Evolutionary conservation across 225 moss, liverwort and hornwort genomes (phyloP), one percentile per base, ranked within the genome.

Genomic region (Pleurozium schreberi): DNA sequence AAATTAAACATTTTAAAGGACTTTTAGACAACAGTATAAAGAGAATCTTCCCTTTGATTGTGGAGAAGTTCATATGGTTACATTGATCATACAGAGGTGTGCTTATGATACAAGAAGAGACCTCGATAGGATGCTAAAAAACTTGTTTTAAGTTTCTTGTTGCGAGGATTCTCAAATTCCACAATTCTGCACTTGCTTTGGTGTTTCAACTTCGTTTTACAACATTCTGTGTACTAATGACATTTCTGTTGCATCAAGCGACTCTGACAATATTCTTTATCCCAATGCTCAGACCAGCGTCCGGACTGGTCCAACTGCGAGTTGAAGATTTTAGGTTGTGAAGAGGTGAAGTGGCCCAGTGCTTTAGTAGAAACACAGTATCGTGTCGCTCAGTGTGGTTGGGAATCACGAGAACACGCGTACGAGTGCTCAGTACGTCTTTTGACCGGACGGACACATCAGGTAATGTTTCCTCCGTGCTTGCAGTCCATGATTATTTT

Each of bases 361-460:
- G 84, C 93, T 89, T 85, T 84, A 49, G 87, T 92, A 53, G 91
- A 94, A 92, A 90, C 84, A 67, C 86, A 90, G 88, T 90, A 90
- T n/a, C 90, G 95, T 50, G 90, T 96, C 59, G 95, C 88, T 84
- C 93, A 92, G 30, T 96, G 94, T 88, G 95, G 97, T 76, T 96
- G 97, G 99, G 95, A 90, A 85, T 79, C 88, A 80, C 93, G 95
- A 87, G 93, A 84, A 38, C 89, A 93, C 89, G 96, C 97, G 34
- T 97, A 96, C 91, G 99, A 99, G 90, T 95, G 94, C 84, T 93
- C 92, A 34, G 90, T 99, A 84, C 92, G 93, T 83, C 95, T 99
- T 63, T 87, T 99, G 40, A 99, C 99, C 38, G 99, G 99, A 85
- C 96, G 99, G 52, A 99, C 99, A 71, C 99, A 99, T 90, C 99